Base-by-base conservation (phyloP, 805 yeast genomes). In the Saturnispora mendoncae region DNA sequence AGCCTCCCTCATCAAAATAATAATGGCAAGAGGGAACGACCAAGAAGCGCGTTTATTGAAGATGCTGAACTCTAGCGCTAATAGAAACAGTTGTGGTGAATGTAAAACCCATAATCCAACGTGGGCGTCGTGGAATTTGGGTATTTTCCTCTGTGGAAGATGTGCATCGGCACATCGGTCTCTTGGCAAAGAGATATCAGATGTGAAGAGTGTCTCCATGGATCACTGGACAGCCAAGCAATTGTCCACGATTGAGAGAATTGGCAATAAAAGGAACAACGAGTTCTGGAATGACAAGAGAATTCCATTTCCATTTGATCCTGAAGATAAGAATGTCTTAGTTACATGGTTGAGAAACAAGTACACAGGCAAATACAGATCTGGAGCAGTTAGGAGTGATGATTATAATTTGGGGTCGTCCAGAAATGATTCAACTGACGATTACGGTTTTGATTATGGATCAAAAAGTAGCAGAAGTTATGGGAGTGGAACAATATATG, bases 111-210 rank as follows among this genome's bases (percentile, higher is more conserved):
- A 72, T 4, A 78, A 71, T 57, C 92, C 94, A 7, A 84, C 82
- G 4, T 62, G 66, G 67, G 66, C 67, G 3, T 59, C 65, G 8
- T 60, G 59, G 61, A 60, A 63, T 33, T 51, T 84, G 33, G 94
- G 94, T 21, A 62, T 84, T 4, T 78, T 85, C 45, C 64, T 85
- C 14, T 85, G 95, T 64, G 92, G 92, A 13, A 66, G 92, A 49
- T 85, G 95, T 68, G 90, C 94, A 7, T 76, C 84, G 3, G 69
- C 78, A 26, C 95, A 85, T 59, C 67, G 85, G 46, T 72, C 72
- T 42, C 65, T 84, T 33, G 84, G 86, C 0, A 51, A 67, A 2
- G 76, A 76, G 31, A 60, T 79, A 10, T 78, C 88, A 4, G 62
- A 66, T 38, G 84, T 84, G 6, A 83, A 82, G 52, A 80, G 88